Conservation (phyloP, 2,329 filamentous ascomycete genomes). For the Thelonectria rubi region DNA sequence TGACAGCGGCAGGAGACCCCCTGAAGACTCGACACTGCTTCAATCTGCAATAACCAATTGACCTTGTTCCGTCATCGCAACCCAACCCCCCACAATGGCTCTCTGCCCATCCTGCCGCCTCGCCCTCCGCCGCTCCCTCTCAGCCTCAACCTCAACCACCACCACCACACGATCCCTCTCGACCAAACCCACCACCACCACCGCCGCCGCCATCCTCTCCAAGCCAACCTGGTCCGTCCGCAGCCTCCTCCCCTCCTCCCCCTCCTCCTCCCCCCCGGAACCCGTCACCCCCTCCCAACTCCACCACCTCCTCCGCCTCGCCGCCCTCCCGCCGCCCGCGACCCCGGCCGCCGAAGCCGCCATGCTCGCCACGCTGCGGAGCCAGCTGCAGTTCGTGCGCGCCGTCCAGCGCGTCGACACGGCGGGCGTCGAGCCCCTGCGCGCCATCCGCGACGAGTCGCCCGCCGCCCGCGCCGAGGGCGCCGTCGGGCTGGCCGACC, state of each 20-base stretch:
- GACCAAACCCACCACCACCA: conserved; percentile 24
- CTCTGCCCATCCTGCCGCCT: conserved; percentile 46
- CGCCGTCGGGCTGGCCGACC: conserved; percentile 65
- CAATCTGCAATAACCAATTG: neutral
- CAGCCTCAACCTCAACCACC: conserved; percentile 13
- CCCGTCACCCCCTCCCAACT: conserved; percentile 74
- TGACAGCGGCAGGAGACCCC: neutral
- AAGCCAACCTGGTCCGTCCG: conserved; percentile 85
- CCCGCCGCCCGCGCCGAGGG: conserved; percentile 65
- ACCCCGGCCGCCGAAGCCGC: conserved; percentile 68
- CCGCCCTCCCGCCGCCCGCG: conserved; percentile 80
- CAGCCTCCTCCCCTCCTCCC: conserved; percentile 68
- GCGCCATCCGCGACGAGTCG: conserved; percentile 84
- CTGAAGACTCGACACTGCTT: neutral
- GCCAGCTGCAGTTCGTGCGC: conserved; percentile 91
- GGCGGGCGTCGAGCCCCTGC: conserved; percentile 74
- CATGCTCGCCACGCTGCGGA: conserved; percentile 79
- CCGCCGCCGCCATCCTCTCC: conserved; percentile 62
- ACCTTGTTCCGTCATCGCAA: too few relatives aligned
- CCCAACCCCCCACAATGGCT: conserved; percentile 36
- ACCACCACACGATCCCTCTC: conserved; percentile 22
- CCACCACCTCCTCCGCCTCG: conserved; percentile 86
- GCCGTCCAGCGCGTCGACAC: conserved; percentile 85
- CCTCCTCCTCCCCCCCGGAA: conserved; percentile 44
- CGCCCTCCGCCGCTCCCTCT: conserved; percentile 37